Evolutionary conservation across 2,329 filamentous ascomycete species (phyloP).

Genomic region (Coniochaeta sp.): DNA sequence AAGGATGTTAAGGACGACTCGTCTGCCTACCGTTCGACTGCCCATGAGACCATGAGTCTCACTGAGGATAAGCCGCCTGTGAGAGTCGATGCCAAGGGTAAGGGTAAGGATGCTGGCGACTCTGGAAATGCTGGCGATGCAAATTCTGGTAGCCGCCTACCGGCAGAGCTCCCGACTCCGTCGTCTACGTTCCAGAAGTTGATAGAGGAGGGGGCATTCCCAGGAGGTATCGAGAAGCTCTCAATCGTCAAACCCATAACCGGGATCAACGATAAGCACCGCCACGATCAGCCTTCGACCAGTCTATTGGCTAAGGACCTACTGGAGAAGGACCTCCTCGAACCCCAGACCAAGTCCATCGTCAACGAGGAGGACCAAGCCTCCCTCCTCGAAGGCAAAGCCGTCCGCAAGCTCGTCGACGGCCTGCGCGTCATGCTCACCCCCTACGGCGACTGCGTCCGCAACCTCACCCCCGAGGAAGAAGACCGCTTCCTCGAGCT

Average conservation of each 20-base stretch:
- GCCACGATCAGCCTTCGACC: constrained; percentile 9
- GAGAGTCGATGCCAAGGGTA: constrained; percentile 15
- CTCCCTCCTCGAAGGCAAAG: constrained; percentile 44
- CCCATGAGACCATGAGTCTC: constrained; percentile 17
- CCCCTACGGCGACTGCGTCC: constrained; percentile 68
- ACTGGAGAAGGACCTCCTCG: background rate
- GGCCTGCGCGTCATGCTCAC: constrained; percentile 65
- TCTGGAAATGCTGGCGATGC: background rate
- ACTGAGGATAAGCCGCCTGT: constrained; percentile 12
- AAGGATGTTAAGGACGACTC: constrained; percentile 16
- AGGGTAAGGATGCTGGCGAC: constrained; percentile 17
- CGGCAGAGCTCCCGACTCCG: background rate
- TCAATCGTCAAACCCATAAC: constrained; percentile 29
- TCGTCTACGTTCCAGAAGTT: constrained; percentile 28
- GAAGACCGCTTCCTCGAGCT: constrained; percentile 64
- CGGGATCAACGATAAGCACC: constrained; percentile 23
- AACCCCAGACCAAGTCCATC: constrained; percentile 30
- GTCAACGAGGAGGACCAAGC: constrained; percentile 48
- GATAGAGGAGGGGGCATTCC: constrained; percentile 23
- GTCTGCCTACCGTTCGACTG: constrained; percentile 17
- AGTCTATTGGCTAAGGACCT: background rate
- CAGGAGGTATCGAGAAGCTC: constrained; percentile 25
- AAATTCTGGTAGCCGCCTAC: background rate
- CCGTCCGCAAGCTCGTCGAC: constrained; percentile 55
- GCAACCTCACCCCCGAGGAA: constrained; percentile 60